A percentile compares a stretch with the other conserved stretches of the same genome.
Conservation (phyloP, 805 yeast species). For the Pichia rugopelliculosa region DNA sequence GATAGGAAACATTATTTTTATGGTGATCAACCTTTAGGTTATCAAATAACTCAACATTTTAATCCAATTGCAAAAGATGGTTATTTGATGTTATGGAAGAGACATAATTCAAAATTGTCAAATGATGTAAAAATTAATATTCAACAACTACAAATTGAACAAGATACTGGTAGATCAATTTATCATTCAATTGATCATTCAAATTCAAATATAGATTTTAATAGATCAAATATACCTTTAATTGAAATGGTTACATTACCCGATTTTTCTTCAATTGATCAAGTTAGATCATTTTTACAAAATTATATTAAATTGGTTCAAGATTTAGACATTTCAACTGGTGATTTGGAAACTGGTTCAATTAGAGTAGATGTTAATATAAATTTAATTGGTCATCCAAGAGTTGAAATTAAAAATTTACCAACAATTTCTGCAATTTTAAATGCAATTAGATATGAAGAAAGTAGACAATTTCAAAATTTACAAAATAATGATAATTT, state of each 20-base stretch:
- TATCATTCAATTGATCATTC: slow-evolving; percentile 34
- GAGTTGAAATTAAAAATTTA: slow-evolving; percentile 87
- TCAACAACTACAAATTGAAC: slow-evolving; percentile 84
- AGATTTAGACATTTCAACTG: slow-evolving; percentile 68
- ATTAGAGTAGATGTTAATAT: slow-evolving; percentile 92
- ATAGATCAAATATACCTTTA: slow-evolving; percentile 78
- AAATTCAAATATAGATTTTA: slow-evolving; percentile 56
- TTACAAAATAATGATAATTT: slow-evolving; percentile 19
- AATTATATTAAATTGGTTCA: slow-evolving; percentile 70
- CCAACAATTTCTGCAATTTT: slow-evolving; percentile 76
- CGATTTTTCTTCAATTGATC: slow-evolving; percentile 58
- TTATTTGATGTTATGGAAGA: slow-evolving; percentile 35
- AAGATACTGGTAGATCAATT: slow-evolving; percentile 82
- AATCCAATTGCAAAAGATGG: slow-evolving; percentile 76
- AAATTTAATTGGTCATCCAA: slow-evolving; percentile 60
- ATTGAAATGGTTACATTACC: slow-evolving; percentile 91
- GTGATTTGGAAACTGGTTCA: slow-evolving; percentile 91
- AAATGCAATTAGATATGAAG: slow-evolving; percentile 70
- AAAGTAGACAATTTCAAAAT: slow-evolving; percentile 53
- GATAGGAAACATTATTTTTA: slow-evolving; percentile 96
- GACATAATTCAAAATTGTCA: slow-evolving; percentile 43
- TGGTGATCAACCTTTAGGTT: slow-evolving; percentile 94
- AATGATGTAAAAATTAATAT: slow-evolving; percentile 47
- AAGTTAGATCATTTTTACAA: slow-evolving; percentile 71
- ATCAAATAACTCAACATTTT: slow-evolving; percentile 88